Evolutionary conservation across 371 early-diverging fungal species (phyloP).

Genomic region (Gilbertella persicaria): DNA sequence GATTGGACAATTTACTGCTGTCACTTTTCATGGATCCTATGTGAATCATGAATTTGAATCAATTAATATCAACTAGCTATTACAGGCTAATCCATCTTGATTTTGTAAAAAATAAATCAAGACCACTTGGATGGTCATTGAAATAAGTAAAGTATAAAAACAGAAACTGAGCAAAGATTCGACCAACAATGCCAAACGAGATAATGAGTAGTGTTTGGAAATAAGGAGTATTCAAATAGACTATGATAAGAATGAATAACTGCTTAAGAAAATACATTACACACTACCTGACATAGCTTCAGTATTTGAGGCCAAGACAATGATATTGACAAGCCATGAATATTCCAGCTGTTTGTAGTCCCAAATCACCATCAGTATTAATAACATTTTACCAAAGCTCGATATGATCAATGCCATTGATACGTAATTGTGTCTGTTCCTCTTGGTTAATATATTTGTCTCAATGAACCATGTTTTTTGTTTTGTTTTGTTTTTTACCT

Average conservation of each 20-base stretch:
- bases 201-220: conserved; percentile 48
- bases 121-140: background rate
- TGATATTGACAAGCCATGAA: conserved; percentile 76
- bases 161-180: conserved; percentile 50
- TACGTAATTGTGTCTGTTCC: conserved; percentile 60
- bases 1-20: conserved; percentile 48
- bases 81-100: conserved; percentile 21
- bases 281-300: conserved; percentile 82
- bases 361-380: conserved; percentile 94
- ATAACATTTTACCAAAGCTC: conserved; percentile 87
- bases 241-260: conserved; percentile 24
- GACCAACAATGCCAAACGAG: conserved; percentile 47
- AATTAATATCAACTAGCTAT: background rate
- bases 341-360: conserved; percentile 85
- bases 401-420: conserved; percentile 83
- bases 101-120: conserved; percentile 5
- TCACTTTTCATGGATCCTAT: conserved; percentile 59
- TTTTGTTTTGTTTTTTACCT: conserved; percentile 5
- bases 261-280: background rate
- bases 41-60: conserved; percentile 37
- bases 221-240: conserved; percentile 56
- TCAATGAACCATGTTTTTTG: background rate
- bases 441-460: background rate
- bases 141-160: conserved; percentile 49
- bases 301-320: conserved; percentile 83